Conservation (phyloP, 1,139 yeast genomes). For the Saccharomyces hybrid region DNA sequence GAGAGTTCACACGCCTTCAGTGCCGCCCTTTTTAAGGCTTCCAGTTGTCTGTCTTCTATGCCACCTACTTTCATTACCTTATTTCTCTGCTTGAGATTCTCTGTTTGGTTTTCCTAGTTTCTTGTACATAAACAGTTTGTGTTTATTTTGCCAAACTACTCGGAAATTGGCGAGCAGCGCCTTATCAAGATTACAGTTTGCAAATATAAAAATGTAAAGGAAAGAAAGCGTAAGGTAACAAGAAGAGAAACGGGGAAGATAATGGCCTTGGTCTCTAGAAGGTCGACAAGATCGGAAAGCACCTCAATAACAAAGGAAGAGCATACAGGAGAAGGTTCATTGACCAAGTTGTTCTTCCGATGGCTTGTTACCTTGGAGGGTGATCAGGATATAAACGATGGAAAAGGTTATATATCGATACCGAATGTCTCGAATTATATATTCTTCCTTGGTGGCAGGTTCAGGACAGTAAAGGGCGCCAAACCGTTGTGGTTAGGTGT, state of each 20-base stretch:
- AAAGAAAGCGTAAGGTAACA: neutral
- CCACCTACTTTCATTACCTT: neutral
- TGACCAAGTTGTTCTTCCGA: constrained; percentile 11
- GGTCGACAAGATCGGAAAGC: neutral
- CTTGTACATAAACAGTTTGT: neutral
- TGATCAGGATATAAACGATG: constrained; percentile 12
- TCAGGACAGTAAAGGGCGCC: constrained; percentile 38
- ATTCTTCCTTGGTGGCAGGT: constrained; percentile 60
- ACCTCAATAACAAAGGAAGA: neutral
- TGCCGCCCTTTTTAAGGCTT: neutral
- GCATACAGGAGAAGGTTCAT: neutral
- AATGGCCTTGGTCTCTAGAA: neutral
- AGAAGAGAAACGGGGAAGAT: neutral
- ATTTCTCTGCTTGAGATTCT: neutral
- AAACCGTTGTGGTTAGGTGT: constrained; percentile 36
- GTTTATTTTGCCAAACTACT: neutral
- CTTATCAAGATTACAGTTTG: neutral
- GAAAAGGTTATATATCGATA: constrained; percentile 17
- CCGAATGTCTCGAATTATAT: constrained; percentile 30
- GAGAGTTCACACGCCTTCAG: constrained; percentile 44
- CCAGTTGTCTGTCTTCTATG: neutral
- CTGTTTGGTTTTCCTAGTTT: neutral
- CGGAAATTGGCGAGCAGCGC: neutral
- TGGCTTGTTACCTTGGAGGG: constrained; percentile 29
- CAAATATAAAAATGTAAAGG: neutral